A percentile compares a stretch with the other conserved stretches of the same genome.
These are phyloP conservation scores for Moesziomyces globuligerus DNA, from an alignment of 1,284 basidiomycete species.

Conservation along the genomic window DNA sequence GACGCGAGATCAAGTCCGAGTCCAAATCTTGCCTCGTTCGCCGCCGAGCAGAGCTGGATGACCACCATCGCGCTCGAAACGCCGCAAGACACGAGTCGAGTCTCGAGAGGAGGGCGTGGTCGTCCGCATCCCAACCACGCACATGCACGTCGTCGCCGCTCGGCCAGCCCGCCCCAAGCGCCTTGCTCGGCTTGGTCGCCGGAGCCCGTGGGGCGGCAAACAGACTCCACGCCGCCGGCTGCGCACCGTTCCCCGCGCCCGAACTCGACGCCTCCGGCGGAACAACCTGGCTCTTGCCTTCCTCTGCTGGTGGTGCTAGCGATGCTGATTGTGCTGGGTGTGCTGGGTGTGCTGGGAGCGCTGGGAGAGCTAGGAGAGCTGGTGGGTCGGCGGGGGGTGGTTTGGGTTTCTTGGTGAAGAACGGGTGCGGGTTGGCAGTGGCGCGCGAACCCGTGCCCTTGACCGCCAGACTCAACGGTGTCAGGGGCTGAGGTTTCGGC, in stretches of 20 bases:
- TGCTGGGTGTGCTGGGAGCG: not conserved
- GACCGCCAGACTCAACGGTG: slow-evolving; percentile 33
- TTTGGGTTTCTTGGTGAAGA: slow-evolving; percentile 32
- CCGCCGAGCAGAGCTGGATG: not conserved
- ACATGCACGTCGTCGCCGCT: slow-evolving; percentile 20
- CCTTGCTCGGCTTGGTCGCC: slow-evolving; percentile 22
- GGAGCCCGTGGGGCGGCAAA: slow-evolving; percentile 18
- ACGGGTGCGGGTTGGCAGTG: slow-evolving; percentile 29
- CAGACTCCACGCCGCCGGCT: slow-evolving; percentile 36
- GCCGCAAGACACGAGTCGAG: slow-evolving; percentile 5
- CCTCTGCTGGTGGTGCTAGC: too few relatives aligned
- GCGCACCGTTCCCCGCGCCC: not conserved
- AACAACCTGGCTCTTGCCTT: too few relatives aligned
- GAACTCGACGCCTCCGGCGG: too few relatives aligned
- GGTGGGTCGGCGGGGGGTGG: slow-evolving; percentile 3
- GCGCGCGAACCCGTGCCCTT: slow-evolving; percentile 18
- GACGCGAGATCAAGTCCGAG: too few relatives aligned
- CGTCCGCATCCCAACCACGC: not conserved
- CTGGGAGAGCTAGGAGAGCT: not conserved
- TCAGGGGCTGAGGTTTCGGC: slow-evolving; percentile 2
- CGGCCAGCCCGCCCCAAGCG: slow-evolving; percentile 29
- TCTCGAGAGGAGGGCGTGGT: slow-evolving; percentile 8
- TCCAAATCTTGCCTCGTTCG: too few relatives aligned
- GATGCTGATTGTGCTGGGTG: too few relatives aligned
- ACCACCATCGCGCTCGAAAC: slow-evolving; percentile 19